A percentile compares a stretch with the other conserved stretches of the same genome.
These are phyloP conservation scores for Cladosporium halotolerans DNA, from an alignment of 2,329 filamentous ascomycete genomes.

Conservation along the genomic window DNA sequence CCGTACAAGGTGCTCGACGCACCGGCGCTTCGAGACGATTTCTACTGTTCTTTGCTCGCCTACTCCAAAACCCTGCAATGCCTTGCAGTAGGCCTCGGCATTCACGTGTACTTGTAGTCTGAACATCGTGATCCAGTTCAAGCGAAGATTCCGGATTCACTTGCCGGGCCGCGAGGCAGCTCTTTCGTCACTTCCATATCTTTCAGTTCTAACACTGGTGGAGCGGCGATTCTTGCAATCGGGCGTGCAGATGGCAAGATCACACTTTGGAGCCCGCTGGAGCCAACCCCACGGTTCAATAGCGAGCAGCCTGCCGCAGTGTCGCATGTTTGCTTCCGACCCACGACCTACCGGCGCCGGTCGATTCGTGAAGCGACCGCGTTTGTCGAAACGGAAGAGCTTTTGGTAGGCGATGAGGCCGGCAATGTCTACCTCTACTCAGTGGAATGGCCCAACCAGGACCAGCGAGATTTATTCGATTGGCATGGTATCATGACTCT, in stretches of 20 bases:
- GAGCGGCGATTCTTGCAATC: conserved; percentile 74
- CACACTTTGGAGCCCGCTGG: conserved; percentile 69
- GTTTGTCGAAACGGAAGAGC: conserved; percentile 66
- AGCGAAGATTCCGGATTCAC: conserved; percentile 41
- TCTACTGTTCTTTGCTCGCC: conserved; percentile 86
- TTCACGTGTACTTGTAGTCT: conserved; percentile 82
- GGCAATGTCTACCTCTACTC: conserved; percentile 84
- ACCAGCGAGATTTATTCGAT: conserved; percentile 58
- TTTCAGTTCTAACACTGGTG: conserved; percentile 75
- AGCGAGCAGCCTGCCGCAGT: conserved; percentile 65
- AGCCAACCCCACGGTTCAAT: conserved; percentile 66
- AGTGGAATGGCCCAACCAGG: conserved; percentile 67
- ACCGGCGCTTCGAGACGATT: conserved; percentile 84
- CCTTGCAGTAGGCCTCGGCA: conserved; percentile 76
- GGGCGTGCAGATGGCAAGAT: conserved; percentile 73
- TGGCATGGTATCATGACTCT: conserved; percentile 77
- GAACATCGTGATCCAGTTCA: conserved; percentile 52
- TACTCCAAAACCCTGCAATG: conserved; percentile 70
- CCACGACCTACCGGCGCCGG: conserved; percentile 47
- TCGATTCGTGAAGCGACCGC: conserved; percentile 46
- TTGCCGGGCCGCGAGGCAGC: conserved; percentile 45
- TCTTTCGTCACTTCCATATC: conserved; percentile 72
- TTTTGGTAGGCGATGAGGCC: conserved; percentile 77
- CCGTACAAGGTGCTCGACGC: conserved; percentile 66
- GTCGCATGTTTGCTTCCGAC: conserved; percentile 76